Evolutionary conservation across 2,329 filamentous ascomycete genomes (phyloP), one percentile per base, ranked within the genome.

Genomic region (Colletotrichum noveboracense): DNA sequence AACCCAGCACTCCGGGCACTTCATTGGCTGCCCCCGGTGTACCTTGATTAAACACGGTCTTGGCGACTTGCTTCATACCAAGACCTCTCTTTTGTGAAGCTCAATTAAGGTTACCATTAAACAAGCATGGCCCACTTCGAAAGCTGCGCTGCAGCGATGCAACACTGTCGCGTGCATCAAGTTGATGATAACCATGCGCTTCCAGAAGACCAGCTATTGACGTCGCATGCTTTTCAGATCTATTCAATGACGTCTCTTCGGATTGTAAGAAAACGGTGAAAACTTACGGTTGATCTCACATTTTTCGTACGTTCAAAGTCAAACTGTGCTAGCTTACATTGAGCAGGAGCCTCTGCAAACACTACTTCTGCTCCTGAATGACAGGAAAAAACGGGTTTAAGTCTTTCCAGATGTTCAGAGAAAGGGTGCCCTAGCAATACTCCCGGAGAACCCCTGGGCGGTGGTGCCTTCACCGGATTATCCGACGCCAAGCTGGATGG

Each of bases 21-120:
- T 21, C 12, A 52, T 52, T 52, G 43, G 43, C n/a, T 21, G 6
- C 2, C 0, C 0, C 43, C n/a, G 6, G 0, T 1, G 43, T 7
- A 52, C 12, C 43, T 21, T 52, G 43, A 52, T 21, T 52, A 21
- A 52, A 52, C 10, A 21, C 10, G 6, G 43, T 52, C 43, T 52
- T 52, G n/a, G 43, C 43, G 43, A 52, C n/a, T 13, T 21, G n/a
- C 43, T 52, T 52, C 10, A 52, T n/a, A 52, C 43, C 43, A 21
- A 21, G n/a, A 52, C 6, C n/a, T 52, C 43, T 52, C n/a, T 52
- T 21, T 10, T 0, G 43, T 52, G 43, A 52, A 52, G 43, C 43
- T n/a, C n/a, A 52, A 21, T 52, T 52, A 52, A 21, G 0, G n/a
- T 52, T 52, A 21, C 43, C n/a, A 52, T 21, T 52, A 52, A 21